Percentiles rank a stretch among this genome's conserved stretches.
Conservation (phyloP, 257 asterid species). For the Ilex asprella region DNA sequence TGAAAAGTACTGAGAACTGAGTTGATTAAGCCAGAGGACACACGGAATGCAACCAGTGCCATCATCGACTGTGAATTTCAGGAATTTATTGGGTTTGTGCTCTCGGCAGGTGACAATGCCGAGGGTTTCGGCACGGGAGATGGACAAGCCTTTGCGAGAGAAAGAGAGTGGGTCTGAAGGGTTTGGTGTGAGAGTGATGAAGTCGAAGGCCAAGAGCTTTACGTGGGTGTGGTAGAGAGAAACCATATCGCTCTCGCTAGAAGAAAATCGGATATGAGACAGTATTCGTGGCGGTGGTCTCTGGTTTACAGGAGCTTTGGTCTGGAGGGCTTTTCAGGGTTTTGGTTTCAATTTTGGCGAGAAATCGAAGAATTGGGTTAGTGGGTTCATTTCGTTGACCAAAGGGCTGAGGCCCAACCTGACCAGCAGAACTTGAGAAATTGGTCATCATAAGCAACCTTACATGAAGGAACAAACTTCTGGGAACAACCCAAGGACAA, state of each 20-base stretch:
- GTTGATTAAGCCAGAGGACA: conserved; percentile 72
- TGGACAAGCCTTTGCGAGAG: conserved; percentile 33
- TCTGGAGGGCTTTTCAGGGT: no score
- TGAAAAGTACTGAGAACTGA: conserved; percentile 49
- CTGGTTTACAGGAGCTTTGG: no score
- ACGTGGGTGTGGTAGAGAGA: conserved; percentile 42
- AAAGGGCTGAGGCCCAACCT: no score
- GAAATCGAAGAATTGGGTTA: no score
- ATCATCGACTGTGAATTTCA: conserved; percentile 58
- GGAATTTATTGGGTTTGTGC: conserved; percentile 49
- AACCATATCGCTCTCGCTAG: conserved; percentile 20
- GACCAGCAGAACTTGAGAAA: no score
- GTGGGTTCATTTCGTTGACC: no score
- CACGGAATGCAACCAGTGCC: conserved; percentile 76
- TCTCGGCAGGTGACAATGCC: conserved; percentile 60
- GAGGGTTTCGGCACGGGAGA: conserved; percentile 59
- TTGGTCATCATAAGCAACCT: no score
- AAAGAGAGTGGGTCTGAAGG: conserved; percentile 29
- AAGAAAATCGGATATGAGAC: no score
- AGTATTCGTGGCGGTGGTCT: no score
- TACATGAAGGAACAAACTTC: no score
- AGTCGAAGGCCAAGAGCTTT: conserved; percentile 55
- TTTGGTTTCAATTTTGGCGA: no score
- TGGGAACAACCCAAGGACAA: no score
- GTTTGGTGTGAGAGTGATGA: conserved; percentile 34